Evolutionary conservation across 2,329 filamentous ascomycete species (phyloP).

Genomic region (Calonectria honghensis): DNA sequence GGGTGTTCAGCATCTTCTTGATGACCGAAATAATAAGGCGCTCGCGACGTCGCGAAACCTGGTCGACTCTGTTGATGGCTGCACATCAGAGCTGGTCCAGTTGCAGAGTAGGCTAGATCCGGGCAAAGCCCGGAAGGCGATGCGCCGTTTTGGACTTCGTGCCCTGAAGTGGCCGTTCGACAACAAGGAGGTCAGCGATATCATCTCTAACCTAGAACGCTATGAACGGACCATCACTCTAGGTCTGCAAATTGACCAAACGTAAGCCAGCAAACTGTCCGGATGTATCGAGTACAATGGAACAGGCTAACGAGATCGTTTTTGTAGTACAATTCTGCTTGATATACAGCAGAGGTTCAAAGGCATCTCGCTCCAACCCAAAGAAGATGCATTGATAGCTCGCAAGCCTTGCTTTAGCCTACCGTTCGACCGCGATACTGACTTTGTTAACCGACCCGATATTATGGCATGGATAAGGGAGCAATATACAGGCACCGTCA

Average conservation of each 20-base stretch:
- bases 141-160: not conserved
- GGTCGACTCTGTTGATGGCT: slow-evolving; percentile 32
- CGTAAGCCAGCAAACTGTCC: not conserved
- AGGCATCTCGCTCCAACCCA: slow-evolving; percentile 5
- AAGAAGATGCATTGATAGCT: not conserved
- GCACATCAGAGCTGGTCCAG: slow-evolving; percentile 21
- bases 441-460: slow-evolving; percentile 56
- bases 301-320: slow-evolving; percentile 1
- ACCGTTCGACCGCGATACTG: slow-evolving; percentile 57
- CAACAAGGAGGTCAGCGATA: slow-evolving; percentile 35
- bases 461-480: slow-evolving; percentile 53
- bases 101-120: slow-evolving; percentile 32
- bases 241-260: slow-evolving; percentile 26
- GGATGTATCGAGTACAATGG: not conserved
- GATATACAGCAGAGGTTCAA: slow-evolving; percentile 29
- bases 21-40: slow-evolving; percentile 8
- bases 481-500: slow-evolving; percentile 42
- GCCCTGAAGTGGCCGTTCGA: slow-evolving; percentile 16
- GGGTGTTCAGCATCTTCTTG: slow-evolving; percentile 22
- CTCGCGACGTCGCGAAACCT: slow-evolving; percentile 30
- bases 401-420: slow-evolving; percentile 36
- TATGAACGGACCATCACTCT: slow-evolving; percentile 18
- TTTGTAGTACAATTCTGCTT: slow-evolving; percentile 30
- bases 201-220: slow-evolving; percentile 26
- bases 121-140: slow-evolving; percentile 32